Evolutionary conservation across 805 yeast genomes (phyloP).

Genomic region (Sporopachydermia lactativora): DNA sequence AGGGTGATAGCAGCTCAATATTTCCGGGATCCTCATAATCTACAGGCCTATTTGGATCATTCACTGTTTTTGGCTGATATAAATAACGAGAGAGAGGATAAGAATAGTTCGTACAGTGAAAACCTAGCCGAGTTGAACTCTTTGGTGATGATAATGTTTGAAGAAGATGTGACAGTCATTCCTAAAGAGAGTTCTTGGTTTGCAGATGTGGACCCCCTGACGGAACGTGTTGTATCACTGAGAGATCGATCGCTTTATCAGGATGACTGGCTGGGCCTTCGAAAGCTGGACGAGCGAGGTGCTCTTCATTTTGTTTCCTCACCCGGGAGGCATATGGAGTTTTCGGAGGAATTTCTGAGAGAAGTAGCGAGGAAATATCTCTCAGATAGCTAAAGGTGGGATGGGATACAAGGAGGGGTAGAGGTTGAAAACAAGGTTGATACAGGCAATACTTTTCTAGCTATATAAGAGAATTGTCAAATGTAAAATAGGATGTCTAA

Average conservation of each 20-base stretch:
- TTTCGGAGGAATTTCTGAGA: conserved; percentile 36
- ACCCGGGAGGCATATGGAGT: conserved; percentile 51
- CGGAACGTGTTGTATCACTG: conserved; percentile 31
- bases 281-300: conserved; percentile 26
- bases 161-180: conserved; percentile 49
- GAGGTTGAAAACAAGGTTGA: too few species aligned
- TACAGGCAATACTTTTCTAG: too few species aligned
- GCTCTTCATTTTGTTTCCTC: conserved; percentile 35
- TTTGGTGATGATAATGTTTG: conserved; percentile 46
- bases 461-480: too few species aligned
- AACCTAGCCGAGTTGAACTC: conserved; percentile 32
- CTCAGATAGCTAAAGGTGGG: too few species aligned
- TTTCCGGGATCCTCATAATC: conserved; percentile 45
- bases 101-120: conserved; percentile 26
- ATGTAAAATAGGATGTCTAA: too few species aligned
- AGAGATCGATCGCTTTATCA: conserved; percentile 33
- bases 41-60: conserved; percentile 37
- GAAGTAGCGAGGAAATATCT: conserved; percentile 31
- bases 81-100: conserved; percentile 41
- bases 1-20: conserved; percentile 60
- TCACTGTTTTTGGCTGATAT: conserved; percentile 49
- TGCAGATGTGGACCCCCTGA: conserved; percentile 32
- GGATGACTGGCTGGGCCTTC: conserved; percentile 49
- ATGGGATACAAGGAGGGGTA: too few species aligned
- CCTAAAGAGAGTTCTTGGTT: conserved; percentile 67